Percentiles rank a stretch among this genome's conserved stretches.
These are phyloP conservation scores for Durio zibethinus DNA, from an alignment of 345 rosid species.

Conservation along the genomic window DNA sequence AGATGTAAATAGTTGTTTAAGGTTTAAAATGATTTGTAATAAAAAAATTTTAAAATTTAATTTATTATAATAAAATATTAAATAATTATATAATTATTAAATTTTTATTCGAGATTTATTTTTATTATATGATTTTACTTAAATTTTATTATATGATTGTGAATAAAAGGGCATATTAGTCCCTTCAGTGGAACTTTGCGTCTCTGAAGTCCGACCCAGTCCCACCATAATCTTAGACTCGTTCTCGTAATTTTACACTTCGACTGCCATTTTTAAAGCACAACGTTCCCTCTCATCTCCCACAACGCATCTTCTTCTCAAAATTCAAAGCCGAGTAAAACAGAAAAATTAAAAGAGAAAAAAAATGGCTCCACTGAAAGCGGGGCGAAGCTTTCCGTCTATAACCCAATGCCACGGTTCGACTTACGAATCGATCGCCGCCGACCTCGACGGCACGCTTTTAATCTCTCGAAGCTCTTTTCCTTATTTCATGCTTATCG, in stretches of 20 bases:
- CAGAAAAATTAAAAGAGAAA: not conserved
- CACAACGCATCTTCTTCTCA: not conserved
- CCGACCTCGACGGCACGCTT: slow-evolving; percentile 94
- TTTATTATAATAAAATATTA: no score
- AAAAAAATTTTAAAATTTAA: no score
- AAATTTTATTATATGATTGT: no score
- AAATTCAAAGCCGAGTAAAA: not conserved
- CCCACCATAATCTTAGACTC: slow-evolving; percentile 20
- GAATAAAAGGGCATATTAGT: slow-evolving; percentile 5
- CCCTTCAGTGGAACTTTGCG: not conserved
- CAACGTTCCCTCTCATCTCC: slow-evolving; percentile 33
- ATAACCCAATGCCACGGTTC: slow-evolving; percentile 47
- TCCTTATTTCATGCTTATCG: slow-evolving; percentile 91
- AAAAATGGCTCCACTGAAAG: slow-evolving; percentile 34
- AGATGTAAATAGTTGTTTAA: no score
- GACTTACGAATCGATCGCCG: slow-evolving; percentile 60
- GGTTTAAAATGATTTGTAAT: no score
- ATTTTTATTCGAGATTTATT: no score
- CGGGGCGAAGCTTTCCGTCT: slow-evolving; percentile 41
- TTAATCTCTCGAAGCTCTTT: slow-evolving; percentile 74
- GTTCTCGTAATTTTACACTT: slow-evolving; percentile 27
- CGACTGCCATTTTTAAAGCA: slow-evolving; percentile 55
- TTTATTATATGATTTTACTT: no score
- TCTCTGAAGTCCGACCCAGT: no score
- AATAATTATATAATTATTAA: no score